Evolutionary conservation across 176 grass and related monocot species (phyloP).

Genomic region (Oropetium thomaeum): DNA sequence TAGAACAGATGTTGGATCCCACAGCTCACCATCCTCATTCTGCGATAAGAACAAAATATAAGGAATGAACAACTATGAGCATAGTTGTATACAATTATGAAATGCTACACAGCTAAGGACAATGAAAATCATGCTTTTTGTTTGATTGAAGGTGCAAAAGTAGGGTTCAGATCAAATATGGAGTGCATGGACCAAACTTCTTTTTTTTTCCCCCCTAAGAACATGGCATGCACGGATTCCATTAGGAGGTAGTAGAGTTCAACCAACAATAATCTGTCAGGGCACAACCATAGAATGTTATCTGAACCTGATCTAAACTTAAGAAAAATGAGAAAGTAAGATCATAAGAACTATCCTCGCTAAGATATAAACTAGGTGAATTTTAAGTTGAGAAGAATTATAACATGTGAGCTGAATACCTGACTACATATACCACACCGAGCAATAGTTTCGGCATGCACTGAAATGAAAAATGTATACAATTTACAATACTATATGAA

Average conservation of each 20-base stretch:
- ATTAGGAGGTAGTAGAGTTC: neutral
- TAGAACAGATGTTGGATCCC: conserved; percentile 51
- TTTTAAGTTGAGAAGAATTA: conserved; percentile 8
- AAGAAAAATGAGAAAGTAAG: neutral
- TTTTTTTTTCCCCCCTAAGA: neutral
- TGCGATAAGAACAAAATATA: conserved; percentile 35
- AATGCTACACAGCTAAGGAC: neutral
- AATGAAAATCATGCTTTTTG: neutral
- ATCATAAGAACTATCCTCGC: neutral
- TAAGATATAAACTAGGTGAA: neutral
- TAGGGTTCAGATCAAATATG: neutral
- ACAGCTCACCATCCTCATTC: conserved; percentile 58
- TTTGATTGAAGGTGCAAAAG: neutral
- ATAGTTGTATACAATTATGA: neutral
- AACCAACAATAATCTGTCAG: neutral
- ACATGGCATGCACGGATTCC: neutral
- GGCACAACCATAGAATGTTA: neutral
- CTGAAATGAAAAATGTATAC: neutral
- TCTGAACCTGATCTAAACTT: neutral
- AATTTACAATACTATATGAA: neutral
- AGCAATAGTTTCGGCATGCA: neutral
- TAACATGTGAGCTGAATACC: neutral
- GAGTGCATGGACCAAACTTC: neutral
- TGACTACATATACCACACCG: neutral
- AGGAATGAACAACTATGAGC: neutral